Percentiles rank a stretch among this genome's conserved stretches.
Conservation (phyloP, 2,329 filamentous ascomycete genomes). For the Huntiella savannae region DNA sequence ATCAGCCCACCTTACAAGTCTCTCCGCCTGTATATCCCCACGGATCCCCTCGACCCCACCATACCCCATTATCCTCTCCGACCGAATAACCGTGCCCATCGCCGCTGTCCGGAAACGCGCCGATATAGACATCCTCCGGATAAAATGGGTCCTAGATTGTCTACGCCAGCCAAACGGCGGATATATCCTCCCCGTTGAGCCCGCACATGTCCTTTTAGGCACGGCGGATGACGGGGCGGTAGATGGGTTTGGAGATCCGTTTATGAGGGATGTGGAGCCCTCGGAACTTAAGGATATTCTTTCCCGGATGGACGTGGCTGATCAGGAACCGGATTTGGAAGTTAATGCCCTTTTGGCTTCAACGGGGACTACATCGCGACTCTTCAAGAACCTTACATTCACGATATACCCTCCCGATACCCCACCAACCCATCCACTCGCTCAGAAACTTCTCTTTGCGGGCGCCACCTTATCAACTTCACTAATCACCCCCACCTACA, state of each 20-base stretch:
- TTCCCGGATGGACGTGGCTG: neutral
- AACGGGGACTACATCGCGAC: too few species aligned
- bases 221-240: conserved; percentile 34
- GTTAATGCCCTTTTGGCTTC: too few species aligned
- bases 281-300: conserved; percentile 41
- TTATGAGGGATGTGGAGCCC: conserved; percentile 41
- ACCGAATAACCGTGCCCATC: conserved; percentile 64
- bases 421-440: too few species aligned
- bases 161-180: conserved; percentile 37
- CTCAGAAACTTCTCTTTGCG: too few species aligned
- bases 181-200: conserved; percentile 44
- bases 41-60: too few species aligned
- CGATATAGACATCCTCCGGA: conserved; percentile 52
- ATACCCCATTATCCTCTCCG: conserved; percentile 45
- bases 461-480: too few species aligned
- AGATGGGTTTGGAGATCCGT: conserved; percentile 71
- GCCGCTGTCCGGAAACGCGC: conserved; percentile 61
- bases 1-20: conserved; percentile 55
- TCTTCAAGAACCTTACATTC: too few species aligned
- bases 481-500: too few species aligned
- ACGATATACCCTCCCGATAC: too few species aligned
- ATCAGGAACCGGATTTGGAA: too few species aligned
- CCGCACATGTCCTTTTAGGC: conserved; percentile 48
- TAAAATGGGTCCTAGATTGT: conserved; percentile 71
- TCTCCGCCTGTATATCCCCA: conserved; percentile 18